Conservation (phyloP, 2,329 filamentous ascomycete genomes). For the Scedosporium apiospermum region DNA sequence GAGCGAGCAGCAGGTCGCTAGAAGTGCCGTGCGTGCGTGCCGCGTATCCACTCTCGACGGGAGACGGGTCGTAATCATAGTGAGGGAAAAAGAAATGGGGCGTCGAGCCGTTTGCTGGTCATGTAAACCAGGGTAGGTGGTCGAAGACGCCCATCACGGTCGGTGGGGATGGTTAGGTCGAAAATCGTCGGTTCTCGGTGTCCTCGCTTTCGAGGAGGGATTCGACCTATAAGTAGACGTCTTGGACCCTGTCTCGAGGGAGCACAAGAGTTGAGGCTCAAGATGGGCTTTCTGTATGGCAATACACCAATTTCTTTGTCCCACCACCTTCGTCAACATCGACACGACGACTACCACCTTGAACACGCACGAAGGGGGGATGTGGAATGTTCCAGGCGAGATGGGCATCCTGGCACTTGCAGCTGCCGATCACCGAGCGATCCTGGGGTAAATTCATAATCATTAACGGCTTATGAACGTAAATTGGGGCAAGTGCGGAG, state of each 20-base stretch:
- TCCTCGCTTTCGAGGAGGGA: neutral
- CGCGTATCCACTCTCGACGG: neutral
- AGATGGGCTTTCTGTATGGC: neutral
- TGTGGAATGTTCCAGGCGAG: neutral
- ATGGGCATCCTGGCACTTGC: neutral
- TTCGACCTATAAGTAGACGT: neutral
- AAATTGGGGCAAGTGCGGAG: neutral
- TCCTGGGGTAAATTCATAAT: slow-evolving; percentile 2
- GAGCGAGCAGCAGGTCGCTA: neutral
- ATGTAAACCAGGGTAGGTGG: neutral
- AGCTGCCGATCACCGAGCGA: neutral
- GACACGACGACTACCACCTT: neutral
- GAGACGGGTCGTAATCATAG: neutral
- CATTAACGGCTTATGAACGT: neutral
- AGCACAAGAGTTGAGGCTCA: slow-evolving; percentile 1
- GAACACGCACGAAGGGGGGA: neutral
- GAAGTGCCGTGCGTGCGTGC: slow-evolving; percentile 1
- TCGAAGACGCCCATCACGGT: neutral
- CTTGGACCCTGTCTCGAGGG: neutral
- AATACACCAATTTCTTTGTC: neutral
- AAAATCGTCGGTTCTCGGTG: neutral
- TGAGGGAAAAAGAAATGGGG: neutral
- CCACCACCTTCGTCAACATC: neutral
- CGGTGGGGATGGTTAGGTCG: neutral
- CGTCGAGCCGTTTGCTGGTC: neutral